Percentiles rank a stretch among this genome's conserved stretches.
Conservation (phyloP, 352 stramenopile species). For the Globisporangium acanthophoron region DNA sequence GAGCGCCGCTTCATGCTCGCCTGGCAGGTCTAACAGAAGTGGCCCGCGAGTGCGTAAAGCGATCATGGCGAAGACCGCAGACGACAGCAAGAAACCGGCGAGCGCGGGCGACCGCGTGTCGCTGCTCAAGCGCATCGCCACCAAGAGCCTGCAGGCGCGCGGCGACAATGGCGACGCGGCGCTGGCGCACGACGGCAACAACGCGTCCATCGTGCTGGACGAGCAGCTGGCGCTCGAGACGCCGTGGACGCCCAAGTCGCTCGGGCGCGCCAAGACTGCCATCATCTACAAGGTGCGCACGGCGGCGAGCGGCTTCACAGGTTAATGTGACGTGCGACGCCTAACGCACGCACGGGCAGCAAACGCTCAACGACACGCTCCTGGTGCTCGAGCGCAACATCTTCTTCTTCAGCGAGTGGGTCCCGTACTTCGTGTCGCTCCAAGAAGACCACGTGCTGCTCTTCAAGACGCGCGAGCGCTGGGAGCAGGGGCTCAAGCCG, state of each 20-base stretch:
- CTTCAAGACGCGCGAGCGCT: slow-evolving; percentile 74
- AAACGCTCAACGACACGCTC: slow-evolving; percentile 84
- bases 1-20: too few species aligned
- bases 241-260: slow-evolving; percentile 79
- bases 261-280: slow-evolving; percentile 77
- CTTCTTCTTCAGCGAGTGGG: slow-evolving; percentile 81
- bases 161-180: slow-evolving; percentile 6
- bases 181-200: slow-evolving; percentile 72
- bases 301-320: too few species aligned
- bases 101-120: slow-evolving; percentile 14
- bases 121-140: slow-evolving; percentile 32
- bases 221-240: slow-evolving; percentile 39
- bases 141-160: slow-evolving; percentile 17
- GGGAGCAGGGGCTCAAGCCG: slow-evolving; percentile 76
- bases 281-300: slow-evolving; percentile 79
- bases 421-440: slow-evolving; percentile 76
- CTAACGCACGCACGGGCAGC: slow-evolving; percentile 22
- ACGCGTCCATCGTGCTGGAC: slow-evolving; percentile 69
- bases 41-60: too few species aligned
- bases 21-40: too few species aligned
- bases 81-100: neutral
- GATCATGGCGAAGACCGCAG: neutral
- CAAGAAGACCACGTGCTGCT: slow-evolving; percentile 77
- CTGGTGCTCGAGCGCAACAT: slow-evolving; percentile 76
- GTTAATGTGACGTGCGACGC: too few species aligned